phyloP scores from a whole-genome alignment of 179 eudicot species.

The Pouteria campechiana region DNA sequence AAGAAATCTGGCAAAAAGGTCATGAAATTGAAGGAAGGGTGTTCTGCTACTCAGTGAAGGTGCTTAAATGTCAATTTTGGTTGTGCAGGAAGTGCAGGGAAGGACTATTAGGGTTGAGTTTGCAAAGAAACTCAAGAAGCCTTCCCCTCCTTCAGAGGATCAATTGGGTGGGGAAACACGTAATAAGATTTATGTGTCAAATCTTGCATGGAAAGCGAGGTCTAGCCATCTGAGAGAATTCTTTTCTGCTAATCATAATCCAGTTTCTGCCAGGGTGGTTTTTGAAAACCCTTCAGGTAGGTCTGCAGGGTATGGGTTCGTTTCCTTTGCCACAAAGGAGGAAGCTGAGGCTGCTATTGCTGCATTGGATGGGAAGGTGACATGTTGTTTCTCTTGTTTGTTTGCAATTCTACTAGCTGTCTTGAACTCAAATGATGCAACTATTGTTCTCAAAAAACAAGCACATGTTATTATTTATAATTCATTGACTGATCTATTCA shows the following conservation, averaged over 20 bases:
- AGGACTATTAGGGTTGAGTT: conserved; percentile 60
- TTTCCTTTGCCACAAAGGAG: conserved; percentile 63
- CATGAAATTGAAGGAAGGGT: too few relatives aligned
- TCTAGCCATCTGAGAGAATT: conserved; percentile 63
- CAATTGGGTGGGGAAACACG: conserved; percentile 42
- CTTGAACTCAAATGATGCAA: too few relatives aligned
- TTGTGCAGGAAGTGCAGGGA: conserved; percentile 57
- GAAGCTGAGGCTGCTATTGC: conserved; percentile 78
- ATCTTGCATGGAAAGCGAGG: conserved; percentile 91
- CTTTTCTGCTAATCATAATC: conserved; percentile 43
- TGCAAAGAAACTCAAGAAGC: conserved; percentile 64
- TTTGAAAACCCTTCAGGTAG: conserved; percentile 56
- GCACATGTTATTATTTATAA: not conserved
- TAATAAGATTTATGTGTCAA: conserved; percentile 66
- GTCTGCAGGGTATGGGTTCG: conserved; percentile 94
- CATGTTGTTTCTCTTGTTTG: not conserved
- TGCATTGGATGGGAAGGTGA: conserved; percentile 72
- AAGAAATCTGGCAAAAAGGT: too few relatives aligned
- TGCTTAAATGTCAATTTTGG: too few relatives aligned
- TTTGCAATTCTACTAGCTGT: not conserved
- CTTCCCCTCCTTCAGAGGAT: conserved; percentile 22
- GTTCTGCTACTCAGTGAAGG: too few relatives aligned
- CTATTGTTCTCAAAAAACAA: too few relatives aligned
- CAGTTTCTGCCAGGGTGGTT: conserved; percentile 65
- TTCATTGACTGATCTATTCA: too few relatives aligned